phyloP scores from a whole-genome alignment of 2,329 filamentous ascomycete species.

The Bipolaris cookei region DNA sequence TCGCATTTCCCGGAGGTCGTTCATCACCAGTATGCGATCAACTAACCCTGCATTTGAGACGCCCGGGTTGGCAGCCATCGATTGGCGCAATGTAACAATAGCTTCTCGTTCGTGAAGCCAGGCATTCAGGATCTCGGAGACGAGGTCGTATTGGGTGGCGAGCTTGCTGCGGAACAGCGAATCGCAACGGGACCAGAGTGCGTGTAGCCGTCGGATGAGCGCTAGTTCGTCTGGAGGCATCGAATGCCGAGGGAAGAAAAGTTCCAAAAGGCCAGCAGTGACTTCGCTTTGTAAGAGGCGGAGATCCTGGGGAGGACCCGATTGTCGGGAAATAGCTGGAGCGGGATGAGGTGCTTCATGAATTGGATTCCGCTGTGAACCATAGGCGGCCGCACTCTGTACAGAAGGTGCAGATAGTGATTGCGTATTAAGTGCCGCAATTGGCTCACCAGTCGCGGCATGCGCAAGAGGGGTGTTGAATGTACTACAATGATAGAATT shows the following conservation, averaged over 20 bases:
- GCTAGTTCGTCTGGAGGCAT: slow-evolving; percentile 32
- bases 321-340: not conserved
- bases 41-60: slow-evolving; percentile 35
- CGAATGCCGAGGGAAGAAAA: slow-evolving; percentile 32
- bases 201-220: slow-evolving; percentile 35
- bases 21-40: slow-evolving; percentile 43
- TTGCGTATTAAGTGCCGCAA: slow-evolving; percentile 17
- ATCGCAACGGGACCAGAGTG: slow-evolving; percentile 37
- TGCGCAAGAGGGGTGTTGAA: slow-evolving; percentile 35
- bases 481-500: too few relatives aligned
- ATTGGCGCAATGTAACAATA: slow-evolving; percentile 34
- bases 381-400: slow-evolving; percentile 25
- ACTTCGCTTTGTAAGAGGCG: slow-evolving; percentile 42
- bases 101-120: slow-evolving; percentile 43
- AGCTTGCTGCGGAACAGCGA: slow-evolving; percentile 34
- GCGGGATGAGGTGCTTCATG: slow-evolving; percentile 17
- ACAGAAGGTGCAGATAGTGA: slow-evolving; percentile 17
- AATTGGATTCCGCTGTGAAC: slow-evolving; percentile 24
- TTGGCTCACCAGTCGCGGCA: slow-evolving; percentile 23
- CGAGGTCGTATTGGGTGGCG: slow-evolving; percentile 34
- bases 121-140: slow-evolving; percentile 34
- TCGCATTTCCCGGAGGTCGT: slow-evolving; percentile 43
- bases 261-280: slow-evolving; percentile 38
- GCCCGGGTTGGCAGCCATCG: slow-evolving; percentile 32
- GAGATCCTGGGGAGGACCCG: slow-evolving; percentile 8